These are phyloP conservation scores for Seminavis robusta DNA, from an alignment of 108 stramenopile genomes.

Conservation along the genomic window DNA sequence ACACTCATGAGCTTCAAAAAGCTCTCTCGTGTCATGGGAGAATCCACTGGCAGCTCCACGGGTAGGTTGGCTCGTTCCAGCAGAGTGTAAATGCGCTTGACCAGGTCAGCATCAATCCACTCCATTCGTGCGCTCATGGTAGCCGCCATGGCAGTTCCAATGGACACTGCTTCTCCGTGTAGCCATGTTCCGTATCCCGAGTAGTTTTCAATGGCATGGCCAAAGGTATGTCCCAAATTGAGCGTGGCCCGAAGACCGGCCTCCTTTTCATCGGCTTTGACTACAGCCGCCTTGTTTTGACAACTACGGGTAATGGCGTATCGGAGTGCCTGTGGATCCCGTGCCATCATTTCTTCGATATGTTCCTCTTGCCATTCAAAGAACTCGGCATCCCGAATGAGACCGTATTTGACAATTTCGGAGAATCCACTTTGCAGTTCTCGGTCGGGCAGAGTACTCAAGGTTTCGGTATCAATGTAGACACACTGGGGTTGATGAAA, in stretches of 20 bases:
- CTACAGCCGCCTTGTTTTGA: slow-evolving; percentile 94
- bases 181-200: slow-evolving; percentile 92
- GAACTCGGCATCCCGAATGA: slow-evolving; percentile 86
- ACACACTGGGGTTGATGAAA: slow-evolving; percentile 97
- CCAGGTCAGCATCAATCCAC: slow-evolving; percentile 73
- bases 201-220: slow-evolving; percentile 97
- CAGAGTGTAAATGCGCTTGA: slow-evolving; percentile 56
- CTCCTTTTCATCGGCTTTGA: slow-evolving; percentile 95
- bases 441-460: slow-evolving; percentile 90
- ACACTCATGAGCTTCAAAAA: slow-evolving; percentile 84
- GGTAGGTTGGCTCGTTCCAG: slow-evolving; percentile 73
- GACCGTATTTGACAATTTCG: slow-evolving; percentile 96
- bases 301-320: slow-evolving; percentile 88
- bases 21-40: slow-evolving; percentile 69
- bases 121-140: slow-evolving; percentile 87
- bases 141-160: slow-evolving; percentile 96
- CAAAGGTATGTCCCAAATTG: slow-evolving; percentile 98
- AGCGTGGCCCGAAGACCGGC: slow-evolving; percentile 92
- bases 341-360: slow-evolving; percentile 65
- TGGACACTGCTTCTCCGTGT: slow-evolving; percentile 96
- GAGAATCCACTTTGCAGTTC: slow-evolving; percentile 89
- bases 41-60: slow-evolving; percentile 67
- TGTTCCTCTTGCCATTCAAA: slow-evolving; percentile 93
- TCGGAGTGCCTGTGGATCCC: slow-evolving; percentile 77
- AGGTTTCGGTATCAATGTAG: slow-evolving; percentile 81